Base-by-base conservation (phyloP, 345 rosid genomes). In the Sisymbrium altissimum region DNA sequence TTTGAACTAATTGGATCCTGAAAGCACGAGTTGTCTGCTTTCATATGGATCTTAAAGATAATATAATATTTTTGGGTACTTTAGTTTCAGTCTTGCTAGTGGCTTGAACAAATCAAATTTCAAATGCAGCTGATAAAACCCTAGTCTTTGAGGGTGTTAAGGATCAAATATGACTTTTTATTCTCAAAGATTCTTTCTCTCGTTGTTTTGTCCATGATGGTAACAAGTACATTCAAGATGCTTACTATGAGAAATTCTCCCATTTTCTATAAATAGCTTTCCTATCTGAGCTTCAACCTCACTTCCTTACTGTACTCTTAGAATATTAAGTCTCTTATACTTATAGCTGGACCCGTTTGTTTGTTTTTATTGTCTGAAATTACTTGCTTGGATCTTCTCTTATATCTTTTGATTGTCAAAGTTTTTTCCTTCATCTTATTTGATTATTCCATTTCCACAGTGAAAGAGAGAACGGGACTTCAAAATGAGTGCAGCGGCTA, bases 401-500 rank as follows among this genome's bases (percentile, higher is more conserved):
- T 64, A 44, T 64, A 44, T 29, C 56, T 10, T 45, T 18, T 65
- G 59, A 33, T 49, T 48, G n/a, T 49, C 13, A 14, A 25, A 27
- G 17, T 35, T 45, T 15, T 15, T 25, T 46, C n/a, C 72, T 41
- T 23, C 67, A 64, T 59, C 69, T 65, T 43, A 61, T 73, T 70
- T 75, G 57, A 44, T 80, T 18, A 10, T 70, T 64, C 33, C 35
- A 27, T 58, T 69, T 76, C 41, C 49, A n/a, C 60, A 67, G 73
- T 59, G 66, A 40, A 64, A 78, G 59, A 72, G 82, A 70, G 48
- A 45, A 71, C 57, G 29, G 74, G 4, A 36, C 15, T 57, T 72
- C 68, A 83, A 59, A 49, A 85, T 88, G 93, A 84, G 92, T 74
- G 80, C 90, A 49, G 81, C 89, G 35, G 82, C 93, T 48, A 46